These are phyloP conservation scores for Crithidia mellificae DNA, from an alignment of 208 protist species.

Conservation along the genomic window DNA sequence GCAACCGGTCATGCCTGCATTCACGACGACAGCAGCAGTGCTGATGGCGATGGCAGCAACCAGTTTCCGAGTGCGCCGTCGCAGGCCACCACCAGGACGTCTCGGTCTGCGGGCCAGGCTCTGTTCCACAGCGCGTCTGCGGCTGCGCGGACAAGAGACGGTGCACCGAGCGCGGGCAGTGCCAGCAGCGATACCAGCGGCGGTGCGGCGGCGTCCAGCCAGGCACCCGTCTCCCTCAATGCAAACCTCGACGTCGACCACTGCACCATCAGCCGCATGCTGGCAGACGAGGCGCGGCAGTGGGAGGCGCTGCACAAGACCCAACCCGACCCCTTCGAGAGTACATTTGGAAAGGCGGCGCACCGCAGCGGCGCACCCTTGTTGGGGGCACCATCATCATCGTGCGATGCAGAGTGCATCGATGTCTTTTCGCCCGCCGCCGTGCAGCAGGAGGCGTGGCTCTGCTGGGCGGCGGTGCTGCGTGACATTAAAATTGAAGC, in stretches of 20 bases:
- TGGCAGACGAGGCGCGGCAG: slow-evolving; percentile 7
- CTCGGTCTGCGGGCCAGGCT: no score
- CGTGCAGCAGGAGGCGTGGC: slow-evolving; percentile 9
- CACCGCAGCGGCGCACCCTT: not conserved
- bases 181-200: not conserved
- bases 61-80: not conserved
- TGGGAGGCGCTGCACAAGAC: slow-evolving; percentile 5
- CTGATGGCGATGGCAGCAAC: no score
- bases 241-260: slow-evolving; percentile 21
- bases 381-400: not conserved
- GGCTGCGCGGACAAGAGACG: not conserved
- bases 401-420: no score
- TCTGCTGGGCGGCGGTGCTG: slow-evolving; percentile 10
- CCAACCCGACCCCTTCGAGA: not conserved
- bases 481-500: slow-evolving; percentile 22
- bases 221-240: not conserved
- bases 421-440: slow-evolving; percentile 11
- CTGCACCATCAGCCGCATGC: slow-evolving; percentile 14
- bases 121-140: not conserved
- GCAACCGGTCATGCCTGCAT: not conserved
- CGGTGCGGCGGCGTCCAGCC: not conserved
- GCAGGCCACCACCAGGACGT: not conserved
- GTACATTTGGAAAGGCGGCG: not conserved
- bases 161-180: not conserved
- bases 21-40: not conserved